Conservation (phyloP, 257 asterid genomes). For the Lithospermum erythrorhizon region DNA sequence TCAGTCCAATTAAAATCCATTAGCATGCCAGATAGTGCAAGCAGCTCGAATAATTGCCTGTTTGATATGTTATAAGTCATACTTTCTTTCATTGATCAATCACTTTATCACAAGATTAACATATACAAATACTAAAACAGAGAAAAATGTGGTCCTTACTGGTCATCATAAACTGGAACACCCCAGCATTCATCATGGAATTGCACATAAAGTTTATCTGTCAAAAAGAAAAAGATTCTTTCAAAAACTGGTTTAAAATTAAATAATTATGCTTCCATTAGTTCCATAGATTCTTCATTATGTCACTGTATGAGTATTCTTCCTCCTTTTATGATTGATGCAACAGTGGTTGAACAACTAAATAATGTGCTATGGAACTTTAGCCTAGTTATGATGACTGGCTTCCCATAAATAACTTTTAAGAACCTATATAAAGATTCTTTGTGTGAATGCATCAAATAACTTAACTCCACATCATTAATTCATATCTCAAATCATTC, state of each 20-base stretch:
- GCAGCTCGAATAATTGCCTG: conserved; percentile 79
- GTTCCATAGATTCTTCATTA: neutral
- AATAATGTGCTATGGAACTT: neutral
- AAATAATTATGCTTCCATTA: neutral
- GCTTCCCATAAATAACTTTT: neutral
- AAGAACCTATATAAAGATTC: neutral
- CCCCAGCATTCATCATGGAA: conserved; percentile 99
- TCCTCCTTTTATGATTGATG: conserved; percentile 5
- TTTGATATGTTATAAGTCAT: neutral
- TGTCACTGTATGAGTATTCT: neutral
- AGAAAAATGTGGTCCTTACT: conserved; percentile 31
- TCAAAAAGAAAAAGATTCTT: neutral
- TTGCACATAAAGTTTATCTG: conserved; percentile 69
- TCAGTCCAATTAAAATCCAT: conserved; percentile 97
- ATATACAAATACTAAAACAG: neutral
- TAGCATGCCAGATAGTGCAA: conserved; percentile 80
- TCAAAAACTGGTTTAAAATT: neutral
- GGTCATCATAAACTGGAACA: conserved; percentile 85
- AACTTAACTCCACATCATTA: no score
- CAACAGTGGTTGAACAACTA: conserved; percentile 22
- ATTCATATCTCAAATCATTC: neutral
- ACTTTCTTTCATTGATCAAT: neutral
- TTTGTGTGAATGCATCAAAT: no score
- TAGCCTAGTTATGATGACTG: conserved; percentile 1
- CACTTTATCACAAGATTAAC: neutral